phyloP scores from a whole-genome alignment of 768 basidiomycete genomes.

The Auriscalpium orientale region DNA sequence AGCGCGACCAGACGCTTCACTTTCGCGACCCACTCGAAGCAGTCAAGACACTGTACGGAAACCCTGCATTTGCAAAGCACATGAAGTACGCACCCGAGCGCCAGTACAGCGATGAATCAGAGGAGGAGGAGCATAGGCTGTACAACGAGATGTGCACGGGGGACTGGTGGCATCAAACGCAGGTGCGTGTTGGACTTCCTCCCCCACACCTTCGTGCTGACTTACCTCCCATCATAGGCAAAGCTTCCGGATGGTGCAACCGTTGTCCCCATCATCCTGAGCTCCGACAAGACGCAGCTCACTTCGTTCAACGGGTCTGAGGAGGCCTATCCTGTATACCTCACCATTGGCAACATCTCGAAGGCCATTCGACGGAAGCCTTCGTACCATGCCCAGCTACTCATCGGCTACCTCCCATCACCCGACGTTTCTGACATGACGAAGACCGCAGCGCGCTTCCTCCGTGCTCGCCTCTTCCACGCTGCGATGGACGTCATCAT shows the following conservation, averaged over 20 bases:
- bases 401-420: slow-evolving; percentile 21
- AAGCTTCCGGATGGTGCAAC: slow-evolving; percentile 5
- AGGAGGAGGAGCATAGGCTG: not conserved
- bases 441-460: not conserved
- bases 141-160: slow-evolving; percentile 11
- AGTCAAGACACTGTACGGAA: slow-evolving; percentile 3
- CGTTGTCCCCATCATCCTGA: slow-evolving; percentile 13
- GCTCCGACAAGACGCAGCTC: slow-evolving; percentile 17
- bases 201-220: not conserved
- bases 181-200: slow-evolving; percentile 1
- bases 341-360: slow-evolving; percentile 20
- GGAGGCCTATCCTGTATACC: slow-evolving; percentile 23
- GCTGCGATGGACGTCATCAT: slow-evolving; percentile 9
- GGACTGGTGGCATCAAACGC: slow-evolving; percentile 8
- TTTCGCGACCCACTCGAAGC: slow-evolving; percentile 5
- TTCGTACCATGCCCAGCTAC: slow-evolving; percentile 8
- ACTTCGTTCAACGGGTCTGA: slow-evolving; percentile 15
- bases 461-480: slow-evolving; percentile 14
- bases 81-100: slow-evolving; percentile 2
- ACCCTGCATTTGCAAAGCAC: not conserved
- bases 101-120: not conserved
- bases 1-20: not conserved
- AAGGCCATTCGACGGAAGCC: slow-evolving; percentile 16
- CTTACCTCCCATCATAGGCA: not conserved
- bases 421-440: slow-evolving; percentile 1